Evolutionary conservation across 768 basidiomycete genomes (phyloP).

Genomic region (Hortiboletus flavorubellus): DNA sequence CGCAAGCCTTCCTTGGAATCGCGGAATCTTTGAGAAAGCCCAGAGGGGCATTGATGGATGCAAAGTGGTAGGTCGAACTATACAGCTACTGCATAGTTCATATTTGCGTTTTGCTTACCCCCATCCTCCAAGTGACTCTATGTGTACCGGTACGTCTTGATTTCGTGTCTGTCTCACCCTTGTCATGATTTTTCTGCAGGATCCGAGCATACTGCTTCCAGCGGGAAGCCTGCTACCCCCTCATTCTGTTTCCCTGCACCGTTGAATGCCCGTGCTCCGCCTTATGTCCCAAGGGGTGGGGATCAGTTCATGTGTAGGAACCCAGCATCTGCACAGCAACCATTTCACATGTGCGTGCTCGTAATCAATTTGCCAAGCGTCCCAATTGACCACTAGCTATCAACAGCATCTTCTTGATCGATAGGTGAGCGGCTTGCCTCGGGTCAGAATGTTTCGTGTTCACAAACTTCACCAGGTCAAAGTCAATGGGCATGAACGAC

Average conservation of each 20-base stretch:
- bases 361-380: background rate
- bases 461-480: slow-evolving; percentile 35
- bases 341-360: slow-evolving; percentile 55
- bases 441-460: background rate
- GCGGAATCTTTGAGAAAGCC: slow-evolving; percentile 55
- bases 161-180: background rate
- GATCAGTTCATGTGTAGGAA: slow-evolving; percentile 53
- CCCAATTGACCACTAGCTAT: background rate
- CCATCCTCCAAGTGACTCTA: slow-evolving; percentile 39
- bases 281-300: slow-evolving; percentile 52
- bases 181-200: slow-evolving; percentile 30
- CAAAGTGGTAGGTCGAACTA: slow-evolving; percentile 42
- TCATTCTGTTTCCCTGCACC: slow-evolving; percentile 54
- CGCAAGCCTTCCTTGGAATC: slow-evolving; percentile 53
- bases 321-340: slow-evolving; percentile 44
- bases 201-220: slow-evolving; percentile 44
- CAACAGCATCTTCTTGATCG: slow-evolving; percentile 21
- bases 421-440: slow-evolving; percentile 5
- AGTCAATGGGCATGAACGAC: slow-evolving; percentile 45
- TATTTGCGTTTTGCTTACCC: background rate
- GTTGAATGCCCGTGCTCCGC: slow-evolving; percentile 16
- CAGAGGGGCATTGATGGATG: slow-evolving; percentile 32
- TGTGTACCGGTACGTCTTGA: slow-evolving; percentile 43
- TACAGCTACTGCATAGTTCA: too few species aligned
- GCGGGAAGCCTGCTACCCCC: slow-evolving; percentile 37